Conservation (phyloP, 176 grass and related monocot species). For the Leersia perrieri region DNA sequence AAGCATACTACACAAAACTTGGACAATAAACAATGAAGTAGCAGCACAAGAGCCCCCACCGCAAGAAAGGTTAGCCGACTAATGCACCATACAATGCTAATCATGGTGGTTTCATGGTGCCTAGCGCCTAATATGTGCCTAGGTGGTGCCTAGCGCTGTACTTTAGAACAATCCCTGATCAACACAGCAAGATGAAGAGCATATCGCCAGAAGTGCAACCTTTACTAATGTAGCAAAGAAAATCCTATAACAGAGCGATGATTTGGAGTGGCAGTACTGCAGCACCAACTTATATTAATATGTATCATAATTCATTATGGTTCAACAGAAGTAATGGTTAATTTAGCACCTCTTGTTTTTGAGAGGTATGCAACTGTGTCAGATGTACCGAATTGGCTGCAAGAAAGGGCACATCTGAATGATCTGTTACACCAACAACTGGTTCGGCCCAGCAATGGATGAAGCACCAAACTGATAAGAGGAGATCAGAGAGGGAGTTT, state of each 20-base stretch:
- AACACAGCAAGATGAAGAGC: not conserved
- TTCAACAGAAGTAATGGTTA: not conserved
- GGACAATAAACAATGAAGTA: not conserved
- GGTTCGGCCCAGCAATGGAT: too few species aligned
- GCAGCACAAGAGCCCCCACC: not conserved
- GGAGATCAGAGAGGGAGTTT: too few species aligned
- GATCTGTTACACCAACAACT: too few species aligned
- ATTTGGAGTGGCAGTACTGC: not conserved
- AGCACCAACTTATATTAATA: not conserved
- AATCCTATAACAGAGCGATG: not conserved
- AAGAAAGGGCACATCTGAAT: too few species aligned
- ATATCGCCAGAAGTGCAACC: not conserved
- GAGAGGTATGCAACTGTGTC: too few species aligned
- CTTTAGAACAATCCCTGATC: not conserved
- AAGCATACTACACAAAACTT: not conserved
- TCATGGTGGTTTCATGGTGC: too few species aligned
- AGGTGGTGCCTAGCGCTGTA: too few species aligned
- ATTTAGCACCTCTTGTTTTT: too few species aligned
- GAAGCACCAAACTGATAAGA: too few species aligned
- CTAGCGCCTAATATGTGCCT: too few species aligned
- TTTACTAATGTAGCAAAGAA: not conserved
- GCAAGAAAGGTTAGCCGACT: not conserved
- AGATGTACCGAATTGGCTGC: too few species aligned
- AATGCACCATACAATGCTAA: too few species aligned
- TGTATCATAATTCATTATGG: not conserved